phyloP scores from a whole-genome alignment of 148 eudicot species.

The Salicornia ramosissima region DNA sequence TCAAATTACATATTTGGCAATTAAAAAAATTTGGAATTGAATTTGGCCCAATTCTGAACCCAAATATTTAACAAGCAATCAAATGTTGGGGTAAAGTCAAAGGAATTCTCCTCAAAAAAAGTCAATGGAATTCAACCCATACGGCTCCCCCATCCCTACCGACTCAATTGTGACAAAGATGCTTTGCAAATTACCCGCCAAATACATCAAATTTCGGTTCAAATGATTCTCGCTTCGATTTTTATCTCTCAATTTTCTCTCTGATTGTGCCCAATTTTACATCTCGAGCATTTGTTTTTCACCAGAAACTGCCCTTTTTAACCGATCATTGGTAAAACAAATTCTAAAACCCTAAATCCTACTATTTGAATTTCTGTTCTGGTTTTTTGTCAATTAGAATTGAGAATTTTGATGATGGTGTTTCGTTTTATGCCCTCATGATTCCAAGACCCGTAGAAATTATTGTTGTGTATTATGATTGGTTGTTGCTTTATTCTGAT shows the following conservation, averaged over 20 bases:
- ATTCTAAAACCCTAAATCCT: constrained; percentile 11
- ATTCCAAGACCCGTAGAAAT: constrained; percentile 12
- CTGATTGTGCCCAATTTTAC: constrained; percentile 3
- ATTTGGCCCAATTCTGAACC: no score
- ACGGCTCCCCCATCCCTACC: not conserved
- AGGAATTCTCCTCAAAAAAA: no score
- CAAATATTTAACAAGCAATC: no score
- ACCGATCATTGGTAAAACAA: constrained; percentile 8
- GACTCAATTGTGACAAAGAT: not conserved
- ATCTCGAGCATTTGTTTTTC: not conserved
- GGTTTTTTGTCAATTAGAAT: constrained; percentile 6
- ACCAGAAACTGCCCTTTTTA: constrained; percentile 2
- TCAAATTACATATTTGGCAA: no score
- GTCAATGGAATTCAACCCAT: no score
- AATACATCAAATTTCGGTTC: not conserved
- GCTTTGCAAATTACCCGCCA: constrained; percentile 12
- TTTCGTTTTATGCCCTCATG: not conserved
- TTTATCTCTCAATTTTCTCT: not conserved
- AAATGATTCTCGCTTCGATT: constrained; percentile 8
- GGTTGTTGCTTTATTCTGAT: constrained; percentile 18
- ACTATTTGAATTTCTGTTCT: not conserved
- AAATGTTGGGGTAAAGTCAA: no score
- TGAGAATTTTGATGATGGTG: not conserved
- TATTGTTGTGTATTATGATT: constrained; percentile 16
- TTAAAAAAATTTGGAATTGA: no score